These are phyloP conservation scores for Didymella glomerata DNA, from an alignment of 2,329 filamentous ascomycete genomes.

Conservation along the genomic window DNA sequence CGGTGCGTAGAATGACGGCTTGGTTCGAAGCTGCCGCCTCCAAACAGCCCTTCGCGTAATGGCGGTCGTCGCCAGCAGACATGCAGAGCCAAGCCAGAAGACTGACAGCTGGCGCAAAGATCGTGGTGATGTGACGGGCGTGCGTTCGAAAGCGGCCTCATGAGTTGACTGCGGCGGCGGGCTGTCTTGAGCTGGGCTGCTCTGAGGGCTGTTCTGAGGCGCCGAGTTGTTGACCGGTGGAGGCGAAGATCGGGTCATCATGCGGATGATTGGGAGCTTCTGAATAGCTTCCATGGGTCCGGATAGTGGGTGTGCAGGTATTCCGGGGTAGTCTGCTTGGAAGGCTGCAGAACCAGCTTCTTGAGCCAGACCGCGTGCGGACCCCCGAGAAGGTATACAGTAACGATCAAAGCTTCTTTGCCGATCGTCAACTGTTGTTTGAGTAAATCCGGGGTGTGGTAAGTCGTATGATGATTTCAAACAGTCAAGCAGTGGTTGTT, in stretches of 20 bases:
- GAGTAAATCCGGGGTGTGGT: not conserved
- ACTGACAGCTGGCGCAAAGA: slow-evolving; percentile 71
- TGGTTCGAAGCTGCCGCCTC: slow-evolving; percentile 67
- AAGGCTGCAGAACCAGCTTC: slow-evolving; percentile 32
- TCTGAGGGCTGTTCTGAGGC: slow-evolving; percentile 14
- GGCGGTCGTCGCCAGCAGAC: slow-evolving; percentile 75
- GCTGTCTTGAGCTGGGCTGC: slow-evolving; percentile 7
- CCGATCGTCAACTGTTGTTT: slow-evolving; percentile 5
- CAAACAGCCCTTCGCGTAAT: slow-evolving; percentile 70
- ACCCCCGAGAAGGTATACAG: slow-evolving; percentile 25
- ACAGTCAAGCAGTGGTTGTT: not conserved
- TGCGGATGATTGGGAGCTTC: slow-evolving; percentile 33
- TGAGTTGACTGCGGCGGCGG: slow-evolving; percentile 24
- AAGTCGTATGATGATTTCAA: not conserved
- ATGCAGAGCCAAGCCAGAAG: slow-evolving; percentile 77
- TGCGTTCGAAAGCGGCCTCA: slow-evolving; percentile 37
- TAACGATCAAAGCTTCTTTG: not conserved
- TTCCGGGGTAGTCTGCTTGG: slow-evolving; percentile 23
- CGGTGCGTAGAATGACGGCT: slow-evolving; percentile 76
- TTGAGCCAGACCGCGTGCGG: slow-evolving; percentile 31
- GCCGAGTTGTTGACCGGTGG: slow-evolving; percentile 26
- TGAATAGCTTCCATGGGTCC: slow-evolving; percentile 34
- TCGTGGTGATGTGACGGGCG: slow-evolving; percentile 57
- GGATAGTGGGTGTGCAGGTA: slow-evolving; percentile 19
- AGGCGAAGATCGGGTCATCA: slow-evolving; percentile 36